Evolutionary conservation across 306 rosid species (phyloP), one percentile per base, ranked within the genome.

Genomic region (Trichosanthes cucumerina): DNA sequence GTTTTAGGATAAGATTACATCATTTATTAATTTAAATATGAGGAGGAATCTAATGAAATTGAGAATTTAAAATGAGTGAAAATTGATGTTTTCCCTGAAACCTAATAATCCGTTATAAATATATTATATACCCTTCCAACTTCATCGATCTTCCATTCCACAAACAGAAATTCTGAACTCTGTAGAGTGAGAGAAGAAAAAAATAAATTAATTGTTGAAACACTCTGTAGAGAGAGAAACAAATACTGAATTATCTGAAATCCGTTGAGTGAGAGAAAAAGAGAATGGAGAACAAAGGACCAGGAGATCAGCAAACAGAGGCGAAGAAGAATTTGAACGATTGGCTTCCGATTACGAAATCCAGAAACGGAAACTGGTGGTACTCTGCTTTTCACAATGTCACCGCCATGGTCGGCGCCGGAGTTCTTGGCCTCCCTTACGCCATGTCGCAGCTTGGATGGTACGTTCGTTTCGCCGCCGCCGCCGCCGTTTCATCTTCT

Each of bases 361-460:
- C 79, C 0, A 64, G 88, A 39, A 73, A 78, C n/a, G 88, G 75
- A 2, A 85, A 66, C 19, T 85, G 86, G 88, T 82, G 84, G 83
- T 82, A 70, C 65, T 80, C 88, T 1, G 84, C 86, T 18, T 85
- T 85, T 80, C 86, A 82, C 78, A 85, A 85, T 77, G 78, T 85
- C 81, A 85, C 88, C 23, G 88, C 88, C 76, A 85, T 85, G 86
- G 88, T 82, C 78, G 86, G 88, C 19, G 88, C 88, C 63, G 88
- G 88, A 21, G 86, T 85, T 41, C 84, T 85, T 38, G 86, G 88
- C 54, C 84, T 85, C 11, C 88, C 88, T 19, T 82, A 64, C 58
- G 88, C 88, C 50, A 82, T 85, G 86, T 73, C 88, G 23, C 82
- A 85, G 19, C 88, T 85, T 46, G 86, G 88, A 73, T 85, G 88